phyloP scores from a whole-genome alignment of 257 asterid genomes.

The Datura wrightii region DNA sequence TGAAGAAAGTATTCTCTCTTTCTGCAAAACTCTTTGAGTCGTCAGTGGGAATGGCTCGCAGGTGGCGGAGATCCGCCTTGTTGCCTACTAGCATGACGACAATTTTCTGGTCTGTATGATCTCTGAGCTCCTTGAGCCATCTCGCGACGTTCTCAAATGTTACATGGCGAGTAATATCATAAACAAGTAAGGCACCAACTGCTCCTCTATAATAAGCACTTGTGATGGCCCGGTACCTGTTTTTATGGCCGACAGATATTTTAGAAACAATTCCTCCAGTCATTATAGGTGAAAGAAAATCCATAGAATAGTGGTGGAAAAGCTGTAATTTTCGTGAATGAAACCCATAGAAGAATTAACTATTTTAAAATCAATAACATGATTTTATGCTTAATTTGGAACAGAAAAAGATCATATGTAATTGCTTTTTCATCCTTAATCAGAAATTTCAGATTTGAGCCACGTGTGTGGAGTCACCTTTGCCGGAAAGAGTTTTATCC shows the following conservation, averaged over 20 bases:
- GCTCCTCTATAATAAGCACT: constrained; percentile 61
- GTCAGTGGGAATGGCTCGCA: constrained; percentile 43
- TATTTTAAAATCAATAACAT: too few species aligned
- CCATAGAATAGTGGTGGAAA: not conserved
- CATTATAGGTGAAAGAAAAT: not conserved
- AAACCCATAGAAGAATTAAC: too few species aligned
- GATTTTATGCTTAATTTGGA: too few species aligned
- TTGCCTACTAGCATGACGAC: constrained; percentile 55
- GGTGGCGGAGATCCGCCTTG: constrained; percentile 56
- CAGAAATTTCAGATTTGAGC: too few species aligned
- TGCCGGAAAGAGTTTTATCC: too few species aligned
- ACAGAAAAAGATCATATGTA: too few species aligned
- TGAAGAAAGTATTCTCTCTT: constrained; percentile 49
- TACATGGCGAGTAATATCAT: constrained; percentile 53
- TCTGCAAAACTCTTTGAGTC: constrained; percentile 43
- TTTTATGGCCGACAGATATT: not conserved
- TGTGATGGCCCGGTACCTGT: constrained; percentile 58
- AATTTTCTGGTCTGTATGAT: constrained; percentile 53
- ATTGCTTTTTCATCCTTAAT: too few species aligned
- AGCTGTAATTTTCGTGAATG: too few species aligned
- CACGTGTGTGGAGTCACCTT: too few species aligned
- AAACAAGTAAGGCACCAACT: constrained; percentile 51
- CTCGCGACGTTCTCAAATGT: constrained; percentile 53
- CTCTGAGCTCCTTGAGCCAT: constrained; percentile 59
- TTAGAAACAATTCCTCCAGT: not conserved